Conservation (phyloP, 306 rosid genomes). For the Sophora flavescens region DNA sequence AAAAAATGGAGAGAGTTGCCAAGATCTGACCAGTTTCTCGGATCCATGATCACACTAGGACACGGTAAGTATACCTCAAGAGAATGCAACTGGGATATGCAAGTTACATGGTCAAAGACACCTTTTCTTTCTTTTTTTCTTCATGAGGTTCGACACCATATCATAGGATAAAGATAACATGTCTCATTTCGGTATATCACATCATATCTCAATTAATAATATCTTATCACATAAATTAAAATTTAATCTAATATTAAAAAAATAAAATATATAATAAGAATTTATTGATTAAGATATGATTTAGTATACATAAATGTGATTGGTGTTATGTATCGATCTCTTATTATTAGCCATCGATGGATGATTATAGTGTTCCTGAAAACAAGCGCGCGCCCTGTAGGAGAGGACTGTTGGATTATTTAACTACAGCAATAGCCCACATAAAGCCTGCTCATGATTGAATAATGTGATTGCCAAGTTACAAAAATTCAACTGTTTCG, state of each 20-base stretch:
- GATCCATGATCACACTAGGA: constrained; percentile 25
- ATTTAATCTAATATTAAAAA: too few species aligned
- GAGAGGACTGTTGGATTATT: constrained; percentile 28
- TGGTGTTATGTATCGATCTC: too few species aligned
- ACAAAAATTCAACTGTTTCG: constrained; percentile 15
- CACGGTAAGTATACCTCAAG: constrained; percentile 16
- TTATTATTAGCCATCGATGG: neutral
- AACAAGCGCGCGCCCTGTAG: constrained; percentile 39
- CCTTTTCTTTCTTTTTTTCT: neutral
- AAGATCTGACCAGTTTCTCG: neutral
- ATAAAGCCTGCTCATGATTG: constrained; percentile 40
- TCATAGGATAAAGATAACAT: too few species aligned
- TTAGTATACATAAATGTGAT: too few species aligned
- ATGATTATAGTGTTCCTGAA: constrained; percentile 47
- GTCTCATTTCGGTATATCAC: too few species aligned
- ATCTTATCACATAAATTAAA: too few species aligned
- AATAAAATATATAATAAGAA: too few species aligned
- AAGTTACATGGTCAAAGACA: constrained; percentile 33
- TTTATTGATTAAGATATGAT: neutral
- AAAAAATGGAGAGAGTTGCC: neutral
- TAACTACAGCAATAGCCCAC: constrained; percentile 31
- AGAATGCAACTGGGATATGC: too few species aligned
- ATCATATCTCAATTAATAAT: too few species aligned
- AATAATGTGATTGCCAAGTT: constrained; percentile 32
- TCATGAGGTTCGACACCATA: neutral